Percentiles rank a stretch among this genome's conserved stretches.
Conservation (phyloP, 2,329 filamentous ascomycete species). For the Reticulascus tulasneorum region DNA sequence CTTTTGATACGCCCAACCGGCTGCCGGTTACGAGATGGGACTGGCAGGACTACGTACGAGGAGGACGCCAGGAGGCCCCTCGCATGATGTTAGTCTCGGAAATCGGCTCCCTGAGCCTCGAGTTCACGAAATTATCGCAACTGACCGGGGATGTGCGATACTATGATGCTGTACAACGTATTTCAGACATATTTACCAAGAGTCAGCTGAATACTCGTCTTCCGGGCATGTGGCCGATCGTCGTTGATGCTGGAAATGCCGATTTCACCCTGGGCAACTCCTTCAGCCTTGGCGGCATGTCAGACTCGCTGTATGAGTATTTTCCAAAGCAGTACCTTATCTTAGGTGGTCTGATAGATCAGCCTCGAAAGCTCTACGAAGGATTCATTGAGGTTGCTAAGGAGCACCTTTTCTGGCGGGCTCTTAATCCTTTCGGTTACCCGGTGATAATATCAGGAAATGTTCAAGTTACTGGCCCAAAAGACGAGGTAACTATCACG, state of each 20-base stretch:
- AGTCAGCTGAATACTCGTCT: slow-evolving; percentile 65
- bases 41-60: slow-evolving; percentile 19
- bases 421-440: slow-evolving; percentile 58
- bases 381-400: slow-evolving; percentile 56
- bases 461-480: slow-evolving; percentile 52
- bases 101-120: slow-evolving; percentile 64
- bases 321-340: slow-evolving; percentile 60
- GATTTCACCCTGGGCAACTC: slow-evolving; percentile 30
- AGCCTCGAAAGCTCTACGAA: slow-evolving; percentile 57
- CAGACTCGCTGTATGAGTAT: slow-evolving; percentile 58
- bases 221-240: slow-evolving; percentile 72
- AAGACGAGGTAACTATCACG: too few species aligned
- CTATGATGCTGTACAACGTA: slow-evolving; percentile 70
- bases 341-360: slow-evolving; percentile 63
- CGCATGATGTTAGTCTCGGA: slow-evolving; percentile 47
- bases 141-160: slow-evolving; percentile 67
- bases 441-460: slow-evolving; percentile 60
- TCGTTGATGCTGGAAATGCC: slow-evolving; percentile 55
- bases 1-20: slow-evolving; percentile 44
- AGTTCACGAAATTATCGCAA: slow-evolving; percentile 70
- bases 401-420: slow-evolving; percentile 63
- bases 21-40: slow-evolving; percentile 33
- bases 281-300: slow-evolving; percentile 50
- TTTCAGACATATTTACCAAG: slow-evolving; percentile 64
- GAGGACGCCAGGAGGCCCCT: slow-evolving; percentile 16